These are phyloP conservation scores for Pugionium cornutum DNA, from an alignment of 345 rosid species.

Conservation along the genomic window DNA sequence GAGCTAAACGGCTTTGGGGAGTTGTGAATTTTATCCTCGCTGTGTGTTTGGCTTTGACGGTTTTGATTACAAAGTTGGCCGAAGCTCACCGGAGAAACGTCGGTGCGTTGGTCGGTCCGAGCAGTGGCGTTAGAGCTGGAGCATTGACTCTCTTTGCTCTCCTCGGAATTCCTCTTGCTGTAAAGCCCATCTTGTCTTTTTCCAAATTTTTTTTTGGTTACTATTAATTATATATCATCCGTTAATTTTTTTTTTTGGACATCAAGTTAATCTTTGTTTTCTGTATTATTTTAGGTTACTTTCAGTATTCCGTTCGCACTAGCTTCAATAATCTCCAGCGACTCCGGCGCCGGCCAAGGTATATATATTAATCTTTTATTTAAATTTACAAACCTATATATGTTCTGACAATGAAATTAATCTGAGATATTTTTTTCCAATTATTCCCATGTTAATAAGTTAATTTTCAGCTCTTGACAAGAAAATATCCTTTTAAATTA, in stretches of 20 bases:
- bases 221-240: too few relatives aligned
- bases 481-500: background rate
- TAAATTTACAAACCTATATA: background rate
- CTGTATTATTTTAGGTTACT: conserved; percentile 19
- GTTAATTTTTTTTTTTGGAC: too few relatives aligned
- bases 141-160: conserved; percentile 59
- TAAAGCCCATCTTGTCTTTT: conserved; percentile 29
- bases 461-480: background rate
- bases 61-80: conserved; percentile 61
- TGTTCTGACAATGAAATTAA: background rate
- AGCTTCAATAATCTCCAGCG: conserved; percentile 33
- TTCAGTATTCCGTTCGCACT: conserved; percentile 31
- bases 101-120: conserved; percentile 32
- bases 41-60: conserved; percentile 49
- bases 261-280: too few relatives aligned
- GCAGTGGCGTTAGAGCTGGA: conserved; percentile 42
- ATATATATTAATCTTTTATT: background rate
- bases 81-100: conserved; percentile 39
- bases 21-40: conserved; percentile 59
- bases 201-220: background rate
- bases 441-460: background rate
- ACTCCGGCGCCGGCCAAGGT: conserved; percentile 34
- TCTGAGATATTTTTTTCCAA: background rate
- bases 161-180: conserved; percentile 78
- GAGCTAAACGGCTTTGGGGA: conserved; percentile 66